Conservation (phyloP, 495 filamentous ascomycete genomes). For the Aspergillus ostianus region DNA sequence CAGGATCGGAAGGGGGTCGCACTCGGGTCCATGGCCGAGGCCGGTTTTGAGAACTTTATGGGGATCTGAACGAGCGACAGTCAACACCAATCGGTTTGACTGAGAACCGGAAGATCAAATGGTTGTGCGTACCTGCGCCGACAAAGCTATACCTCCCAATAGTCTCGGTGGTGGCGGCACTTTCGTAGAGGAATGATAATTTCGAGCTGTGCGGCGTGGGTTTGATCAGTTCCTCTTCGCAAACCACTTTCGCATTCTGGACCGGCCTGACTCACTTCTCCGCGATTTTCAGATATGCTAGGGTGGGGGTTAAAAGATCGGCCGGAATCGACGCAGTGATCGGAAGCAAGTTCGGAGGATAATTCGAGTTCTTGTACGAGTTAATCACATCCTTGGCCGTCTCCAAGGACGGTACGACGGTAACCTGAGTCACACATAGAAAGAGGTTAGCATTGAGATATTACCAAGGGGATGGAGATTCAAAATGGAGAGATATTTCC, state of each 20-base stretch:
- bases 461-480: not conserved
- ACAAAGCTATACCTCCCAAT: conserved; percentile 95
- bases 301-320: conserved; percentile 86
- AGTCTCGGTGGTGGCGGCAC: conserved; percentile 83
- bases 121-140: conserved; percentile 62
- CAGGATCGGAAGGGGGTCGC: conserved; percentile 79
- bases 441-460: not conserved
- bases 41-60: conserved; percentile 85
- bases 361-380: conserved; percentile 45
- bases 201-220: conserved; percentile 34
- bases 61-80: conserved; percentile 52
- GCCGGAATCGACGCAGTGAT: conserved; percentile 83
- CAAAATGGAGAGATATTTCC: not conserved
- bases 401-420: conserved; percentile 42
- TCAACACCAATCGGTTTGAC: conserved; percentile 10
- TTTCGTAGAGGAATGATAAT: conserved; percentile 83
- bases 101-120: conserved; percentile 6
- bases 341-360: conserved; percentile 78
- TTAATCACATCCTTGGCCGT: conserved; percentile 51
- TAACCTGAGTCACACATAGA: conserved; percentile 30
- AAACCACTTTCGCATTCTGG: not conserved
- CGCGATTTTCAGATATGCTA: conserved; percentile 86
- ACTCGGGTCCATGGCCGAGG: conserved; percentile 75
- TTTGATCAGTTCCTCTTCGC: conserved; percentile 15
- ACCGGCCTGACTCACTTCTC: conserved; percentile 55